Conservation (phyloP, 257 asterid genomes). For the Handroanthus guayacan region DNA sequence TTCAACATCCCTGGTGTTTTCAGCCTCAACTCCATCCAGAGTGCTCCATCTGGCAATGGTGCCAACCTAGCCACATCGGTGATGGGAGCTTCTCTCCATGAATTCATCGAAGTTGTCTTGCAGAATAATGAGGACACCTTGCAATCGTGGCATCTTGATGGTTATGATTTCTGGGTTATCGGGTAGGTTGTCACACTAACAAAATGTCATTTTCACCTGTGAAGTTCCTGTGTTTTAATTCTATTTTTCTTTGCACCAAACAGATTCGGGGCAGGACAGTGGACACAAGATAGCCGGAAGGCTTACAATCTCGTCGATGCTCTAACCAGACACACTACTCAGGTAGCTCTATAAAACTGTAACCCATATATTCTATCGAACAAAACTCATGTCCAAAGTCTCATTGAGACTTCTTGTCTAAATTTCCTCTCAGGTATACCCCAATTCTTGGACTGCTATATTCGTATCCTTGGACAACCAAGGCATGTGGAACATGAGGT, state of each 20-base stretch:
- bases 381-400: no score
- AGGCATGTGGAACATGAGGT: constrained; percentile 98
- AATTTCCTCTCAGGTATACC: constrained; percentile 69
- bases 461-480: constrained; percentile 91
- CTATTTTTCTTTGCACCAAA: background rate
- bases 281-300: constrained; percentile 71
- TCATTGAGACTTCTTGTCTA: background rate
- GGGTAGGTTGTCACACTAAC: constrained; percentile 59
- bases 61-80: constrained; percentile 64
- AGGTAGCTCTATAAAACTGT: constrained; percentile 50
- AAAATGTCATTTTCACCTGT: background rate
- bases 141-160: constrained; percentile 96
- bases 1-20: constrained; percentile 91
- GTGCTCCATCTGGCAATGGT: constrained; percentile 59
- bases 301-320: constrained; percentile 89
- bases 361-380: no score
- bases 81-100: constrained; percentile 75
- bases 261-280: constrained; percentile 83
- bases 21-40: constrained; percentile 63
- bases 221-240: constrained; percentile 30
- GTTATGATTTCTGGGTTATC: constrained; percentile 96
- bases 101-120: constrained; percentile 77
- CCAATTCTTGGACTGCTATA: constrained; percentile 84
- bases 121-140: constrained; percentile 71
- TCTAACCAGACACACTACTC: constrained; percentile 85